These are phyloP conservation scores for Phytopythium ostracodes DNA, from an alignment of 352 stramenopile genomes.

Conservation along the genomic window DNA sequence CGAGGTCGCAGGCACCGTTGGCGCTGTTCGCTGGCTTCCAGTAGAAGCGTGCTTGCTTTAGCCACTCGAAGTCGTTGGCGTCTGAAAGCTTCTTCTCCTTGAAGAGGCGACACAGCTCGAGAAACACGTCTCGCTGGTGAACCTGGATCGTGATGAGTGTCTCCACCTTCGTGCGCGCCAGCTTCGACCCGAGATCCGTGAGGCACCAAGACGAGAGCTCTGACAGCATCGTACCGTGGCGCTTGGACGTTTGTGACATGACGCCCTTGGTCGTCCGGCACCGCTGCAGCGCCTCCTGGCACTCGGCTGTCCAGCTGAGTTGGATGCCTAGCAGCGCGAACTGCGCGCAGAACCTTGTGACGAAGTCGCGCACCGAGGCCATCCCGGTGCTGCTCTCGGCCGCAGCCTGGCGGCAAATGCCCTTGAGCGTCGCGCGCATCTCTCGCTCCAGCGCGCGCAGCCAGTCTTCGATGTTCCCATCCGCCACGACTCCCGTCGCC, in stretches of 20 bases:
- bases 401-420: slow-evolving; percentile 93
- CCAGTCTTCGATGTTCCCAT: slow-evolving; percentile 99
- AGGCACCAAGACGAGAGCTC: slow-evolving; percentile 97
- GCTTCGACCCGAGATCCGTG: slow-evolving; percentile 93
- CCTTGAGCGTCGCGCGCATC: slow-evolving; percentile 98
- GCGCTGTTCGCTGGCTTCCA: too few species aligned
- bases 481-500: slow-evolving; percentile 54
- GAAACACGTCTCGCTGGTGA: slow-evolving; percentile 97
- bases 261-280: slow-evolving; percentile 96
- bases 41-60: slow-evolving; percentile 99
- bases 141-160: slow-evolving; percentile 98
- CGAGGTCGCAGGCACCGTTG: slow-evolving; percentile 94
- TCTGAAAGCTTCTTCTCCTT: slow-evolving; percentile 96
- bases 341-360: too few species aligned
- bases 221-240: slow-evolving; percentile 91
- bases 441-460: slow-evolving; percentile 91
- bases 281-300: slow-evolving; percentile 93
- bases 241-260: slow-evolving; percentile 94
- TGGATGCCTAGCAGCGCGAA: slow-evolving; percentile 96
- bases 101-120: slow-evolving; percentile 92
- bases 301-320: slow-evolving; percentile 96
- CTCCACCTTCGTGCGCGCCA: slow-evolving; percentile 98
- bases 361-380: too few species aligned
- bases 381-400: too few species aligned
- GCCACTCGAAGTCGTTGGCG: slow-evolving; percentile 98